Evolutionary conservation across 768 basidiomycete species (phyloP).

Genomic region (Lactarius vividus): DNA sequence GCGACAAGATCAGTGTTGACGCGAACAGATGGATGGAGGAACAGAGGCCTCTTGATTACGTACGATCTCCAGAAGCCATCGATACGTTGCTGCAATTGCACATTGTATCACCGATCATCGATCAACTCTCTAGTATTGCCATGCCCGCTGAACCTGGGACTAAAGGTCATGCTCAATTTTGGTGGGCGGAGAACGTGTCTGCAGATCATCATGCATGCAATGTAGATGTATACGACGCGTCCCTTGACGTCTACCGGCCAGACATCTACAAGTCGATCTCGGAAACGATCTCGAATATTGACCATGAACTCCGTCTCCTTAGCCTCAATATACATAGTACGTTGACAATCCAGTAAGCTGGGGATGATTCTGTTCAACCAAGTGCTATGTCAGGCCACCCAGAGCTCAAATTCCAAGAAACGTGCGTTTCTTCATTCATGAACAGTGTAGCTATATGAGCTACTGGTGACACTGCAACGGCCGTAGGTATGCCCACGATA

Average conservation of each 20-base stretch:
- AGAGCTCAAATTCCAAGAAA: conserved; percentile 66
- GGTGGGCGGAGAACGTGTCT: conserved; percentile 18
- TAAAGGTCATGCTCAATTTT: conserved; percentile 18
- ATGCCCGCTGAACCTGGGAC: neutral
- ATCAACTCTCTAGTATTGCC: neutral
- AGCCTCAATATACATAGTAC: conserved; percentile 74
- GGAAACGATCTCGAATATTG: conserved; percentile 49
- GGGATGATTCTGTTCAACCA: conserved; percentile 1
- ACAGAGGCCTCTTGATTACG: conserved; percentile 1
- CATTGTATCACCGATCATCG: neutral
- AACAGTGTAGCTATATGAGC: neutral
- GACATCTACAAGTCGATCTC: conserved; percentile 36
- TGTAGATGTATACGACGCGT: conserved; percentile 19
- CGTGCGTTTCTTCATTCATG: conserved; percentile 37
- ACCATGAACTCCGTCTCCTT: conserved; percentile 52
- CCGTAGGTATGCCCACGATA: conserved; percentile 66
- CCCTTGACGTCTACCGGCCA: conserved; percentile 21
- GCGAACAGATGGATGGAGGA: neutral
- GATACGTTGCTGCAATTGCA: neutral
- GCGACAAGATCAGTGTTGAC: neutral
- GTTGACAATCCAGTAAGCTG: conserved; percentile 20
- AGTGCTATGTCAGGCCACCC: conserved; percentile 51
- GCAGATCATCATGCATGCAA: conserved; percentile 15
- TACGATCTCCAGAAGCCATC: neutral
- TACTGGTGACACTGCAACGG: neutral